Conservation (phyloP, 208 protist genomes). For the Lotmaria passim region DNA sequence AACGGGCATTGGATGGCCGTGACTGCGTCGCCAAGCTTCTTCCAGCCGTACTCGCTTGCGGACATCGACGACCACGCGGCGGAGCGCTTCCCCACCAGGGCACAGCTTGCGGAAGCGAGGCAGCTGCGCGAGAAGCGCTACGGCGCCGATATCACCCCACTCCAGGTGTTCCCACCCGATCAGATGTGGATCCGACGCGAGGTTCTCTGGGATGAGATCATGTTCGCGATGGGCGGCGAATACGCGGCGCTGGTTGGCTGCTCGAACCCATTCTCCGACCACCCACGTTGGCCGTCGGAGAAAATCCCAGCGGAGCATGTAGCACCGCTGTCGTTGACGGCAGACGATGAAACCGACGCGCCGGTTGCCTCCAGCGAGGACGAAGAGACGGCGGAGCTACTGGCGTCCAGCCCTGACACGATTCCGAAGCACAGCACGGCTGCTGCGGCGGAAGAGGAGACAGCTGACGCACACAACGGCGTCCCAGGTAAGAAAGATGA, state of each 20-base stretch:
- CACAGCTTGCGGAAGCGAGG: constrained; percentile 54
- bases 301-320: constrained; percentile 47
- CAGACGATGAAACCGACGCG: constrained; percentile 18
- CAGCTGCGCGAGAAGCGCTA: constrained; percentile 56
- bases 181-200: constrained; percentile 75
- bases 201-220: constrained; percentile 86
- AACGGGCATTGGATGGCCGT: constrained; percentile 88
- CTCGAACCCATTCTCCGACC: constrained; percentile 78
- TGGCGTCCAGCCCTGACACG: not conserved
- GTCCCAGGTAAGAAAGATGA: not conserved
- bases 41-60: constrained; percentile 59
- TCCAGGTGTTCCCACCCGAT: constrained; percentile 82
- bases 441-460: not conserved
- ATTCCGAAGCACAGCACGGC: constrained; percentile 18
- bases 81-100: constrained; percentile 67
- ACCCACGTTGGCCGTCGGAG: constrained; percentile 40
- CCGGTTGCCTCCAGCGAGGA: constrained; percentile 8
- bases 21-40: constrained; percentile 81
- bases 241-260: constrained; percentile 75
- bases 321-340: constrained; percentile 24
- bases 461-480: not conserved
- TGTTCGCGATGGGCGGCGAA: constrained; percentile 82
- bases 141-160: constrained; percentile 63
- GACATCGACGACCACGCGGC: constrained; percentile 29
- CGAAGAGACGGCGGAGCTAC: not conserved